Base-by-base conservation (phyloP, 768 basidiomycete genomes). In the Sistotremastrum niveocremeum region DNA sequence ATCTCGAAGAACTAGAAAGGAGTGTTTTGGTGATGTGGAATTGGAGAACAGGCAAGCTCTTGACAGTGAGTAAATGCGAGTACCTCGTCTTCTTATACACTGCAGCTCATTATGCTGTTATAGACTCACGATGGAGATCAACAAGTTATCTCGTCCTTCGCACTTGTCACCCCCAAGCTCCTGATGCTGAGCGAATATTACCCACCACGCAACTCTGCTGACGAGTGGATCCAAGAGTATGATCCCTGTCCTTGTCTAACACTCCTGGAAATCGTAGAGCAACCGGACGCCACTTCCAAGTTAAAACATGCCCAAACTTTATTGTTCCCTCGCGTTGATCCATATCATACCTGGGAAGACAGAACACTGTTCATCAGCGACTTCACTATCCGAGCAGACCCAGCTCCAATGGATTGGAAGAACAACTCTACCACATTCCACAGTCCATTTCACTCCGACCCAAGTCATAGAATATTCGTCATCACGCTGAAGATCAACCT, bases 1-100 rank as follows among this genome's bases (percentile, higher is more conserved):
- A 60, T 36, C 48, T 46, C 34, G 63, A 63, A 40, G 28, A 51
- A 51, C 28, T 56, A 47, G 39, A 53, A 57, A 11, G 20, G 20
- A 71, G 66, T 32, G 72, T 76, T 51, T 56, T 82, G 8, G 60
- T 71, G 28, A 61, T 79, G 20, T 84, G 78, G 79, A 70, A 83
- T 46, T 84, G 81, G 82, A 74, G 72, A 54, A 76, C 71, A 4
- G 76, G 76, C 5, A 52, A 57, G 7, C 55, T 64, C 5, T 56
- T 75, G 52, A 48, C 71, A 50, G 80, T 83, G 53, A 64, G 73
- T 63, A 20, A 10, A 7, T 8, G 4, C 30, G 7, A 39, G 29
- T 42, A 28, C 30, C 20, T 12, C 7, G 12, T 29, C 10, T n/a
- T 29, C 28, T 42, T 8, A 38, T 9, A 7, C 4, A 8, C 11